These are phyloP conservation scores for Massospora cicadina DNA, from an alignment of 371 early-diverging fungal species.

Conservation along the genomic window DNA sequence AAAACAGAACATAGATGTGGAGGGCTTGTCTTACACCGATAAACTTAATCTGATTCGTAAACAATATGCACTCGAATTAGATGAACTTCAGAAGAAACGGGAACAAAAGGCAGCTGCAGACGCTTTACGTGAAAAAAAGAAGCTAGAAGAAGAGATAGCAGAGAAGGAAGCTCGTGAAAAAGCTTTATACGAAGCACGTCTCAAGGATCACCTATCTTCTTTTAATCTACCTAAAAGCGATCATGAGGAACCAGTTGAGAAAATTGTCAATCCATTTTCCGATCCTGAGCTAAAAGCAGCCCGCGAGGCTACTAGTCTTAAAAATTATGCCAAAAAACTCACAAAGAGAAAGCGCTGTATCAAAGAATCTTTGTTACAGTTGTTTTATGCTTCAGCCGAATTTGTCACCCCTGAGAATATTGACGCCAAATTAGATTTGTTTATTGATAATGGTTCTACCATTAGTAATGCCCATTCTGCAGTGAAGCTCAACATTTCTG, in stretches of 20 bases:
- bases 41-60: neutral
- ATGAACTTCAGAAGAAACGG: neutral
- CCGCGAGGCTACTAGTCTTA: neutral
- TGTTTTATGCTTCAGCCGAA: neutral
- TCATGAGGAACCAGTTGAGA: neutral
- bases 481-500: neutral
- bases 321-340: neutral
- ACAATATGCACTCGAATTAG: neutral
- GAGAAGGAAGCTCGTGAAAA: neutral
- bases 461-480: neutral
- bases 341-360: neutral
- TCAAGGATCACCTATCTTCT: neutral
- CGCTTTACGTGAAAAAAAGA: neutral
- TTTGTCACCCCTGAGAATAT: neutral
- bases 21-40: neutral
- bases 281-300: neutral
- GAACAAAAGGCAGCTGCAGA: neutral
- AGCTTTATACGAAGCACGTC: neutral
- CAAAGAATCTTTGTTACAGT: neutral
- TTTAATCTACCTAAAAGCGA: neutral
- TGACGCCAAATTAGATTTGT: neutral
- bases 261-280: neutral
- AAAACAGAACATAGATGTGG: neutral
- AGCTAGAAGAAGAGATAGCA: neutral
- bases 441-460: neutral